These are phyloP conservation scores for Trichoderma arundinaceum DNA, from an alignment of 2,329 filamentous ascomycete species.

Conservation along the genomic window DNA sequence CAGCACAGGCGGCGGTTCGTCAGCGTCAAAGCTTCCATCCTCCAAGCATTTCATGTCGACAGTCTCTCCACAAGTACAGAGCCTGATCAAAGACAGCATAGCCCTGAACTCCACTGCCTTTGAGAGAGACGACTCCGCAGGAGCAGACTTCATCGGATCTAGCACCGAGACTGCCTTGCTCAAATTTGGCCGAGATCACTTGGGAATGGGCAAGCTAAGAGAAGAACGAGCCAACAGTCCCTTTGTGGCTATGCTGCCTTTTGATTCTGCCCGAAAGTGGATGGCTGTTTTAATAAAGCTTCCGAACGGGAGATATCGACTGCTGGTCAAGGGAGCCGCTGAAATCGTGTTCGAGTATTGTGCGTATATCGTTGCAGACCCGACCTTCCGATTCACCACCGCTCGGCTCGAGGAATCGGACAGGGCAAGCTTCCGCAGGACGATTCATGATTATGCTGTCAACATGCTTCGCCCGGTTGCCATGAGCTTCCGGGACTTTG, in stretches of 20 bases:
- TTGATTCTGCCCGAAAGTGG: conserved; percentile 60
- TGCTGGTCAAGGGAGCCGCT: conserved; percentile 63
- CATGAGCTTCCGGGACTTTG: conserved; percentile 75
- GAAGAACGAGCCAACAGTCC: conserved; percentile 55
- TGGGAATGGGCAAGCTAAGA: conserved; percentile 52
- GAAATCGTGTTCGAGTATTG: conserved; percentile 59
- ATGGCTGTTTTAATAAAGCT: conserved; percentile 62
- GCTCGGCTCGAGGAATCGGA: conserved; percentile 42
- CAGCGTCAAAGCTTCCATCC: conserved; percentile 38
- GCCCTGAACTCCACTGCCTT: conserved; percentile 60
- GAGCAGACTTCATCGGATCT: conserved; percentile 55
- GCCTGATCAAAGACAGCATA: conserved; percentile 49
- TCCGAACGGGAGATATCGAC: conserved; percentile 52
- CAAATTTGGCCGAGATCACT: conserved; percentile 55
- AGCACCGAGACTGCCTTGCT: conserved; percentile 62
- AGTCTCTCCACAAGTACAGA: conserved; percentile 44
- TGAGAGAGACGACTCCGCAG: conserved; percentile 50
- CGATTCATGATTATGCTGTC: conserved; percentile 61
- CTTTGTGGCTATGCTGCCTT: conserved; percentile 57
- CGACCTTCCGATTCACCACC: conserved; percentile 44
- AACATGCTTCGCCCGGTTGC: conserved; percentile 77
- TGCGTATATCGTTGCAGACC: conserved; percentile 51
- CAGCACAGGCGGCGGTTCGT: conserved; percentile 1
- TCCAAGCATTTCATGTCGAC: conserved; percentile 41
- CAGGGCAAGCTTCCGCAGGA: conserved; percentile 42